phyloP scores from a whole-genome alignment of 306 rosid species.

The Fagus crenata region DNA sequence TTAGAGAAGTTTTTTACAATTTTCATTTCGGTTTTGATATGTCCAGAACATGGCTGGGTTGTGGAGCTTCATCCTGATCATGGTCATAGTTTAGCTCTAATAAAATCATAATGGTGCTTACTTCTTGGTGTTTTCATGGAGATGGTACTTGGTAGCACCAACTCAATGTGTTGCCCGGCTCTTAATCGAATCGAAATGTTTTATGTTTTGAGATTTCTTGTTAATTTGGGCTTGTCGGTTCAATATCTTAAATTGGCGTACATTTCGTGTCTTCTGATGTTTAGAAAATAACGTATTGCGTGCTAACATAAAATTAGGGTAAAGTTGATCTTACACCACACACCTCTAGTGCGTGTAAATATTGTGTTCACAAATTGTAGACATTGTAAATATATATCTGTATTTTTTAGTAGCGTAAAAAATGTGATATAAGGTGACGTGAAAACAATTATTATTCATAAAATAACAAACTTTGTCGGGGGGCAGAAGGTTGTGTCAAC shows the following conservation, averaged over 20 bases:
- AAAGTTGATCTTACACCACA: too few species aligned
- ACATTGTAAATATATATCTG: too few species aligned
- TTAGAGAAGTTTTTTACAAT: constrained; percentile 16
- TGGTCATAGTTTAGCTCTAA: neutral
- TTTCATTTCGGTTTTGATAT: constrained; percentile 4
- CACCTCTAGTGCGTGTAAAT: too few species aligned
- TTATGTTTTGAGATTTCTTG: neutral
- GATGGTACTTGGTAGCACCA: neutral
- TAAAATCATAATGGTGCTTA: neutral
- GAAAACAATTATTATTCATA: too few species aligned
- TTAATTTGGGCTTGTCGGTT: neutral
- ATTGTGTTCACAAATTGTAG: too few species aligned
- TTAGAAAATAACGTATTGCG: too few species aligned
- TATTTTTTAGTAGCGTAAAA: too few species aligned
- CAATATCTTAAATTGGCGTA: neutral
- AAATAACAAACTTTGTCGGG: too few species aligned
- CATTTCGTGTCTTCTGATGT: too few species aligned
- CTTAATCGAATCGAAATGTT: neutral
- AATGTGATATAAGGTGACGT: too few species aligned
- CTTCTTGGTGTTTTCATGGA: neutral
- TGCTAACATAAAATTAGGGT: too few species aligned
- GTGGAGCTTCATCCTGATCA: neutral
- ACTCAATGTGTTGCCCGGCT: neutral
- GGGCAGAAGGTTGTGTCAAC: too few species aligned
- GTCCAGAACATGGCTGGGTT: constrained; percentile 22